These are phyloP conservation scores for Achlya hypogyna DNA, from an alignment of 352 stramenopile species.

Conservation along the genomic window DNA sequence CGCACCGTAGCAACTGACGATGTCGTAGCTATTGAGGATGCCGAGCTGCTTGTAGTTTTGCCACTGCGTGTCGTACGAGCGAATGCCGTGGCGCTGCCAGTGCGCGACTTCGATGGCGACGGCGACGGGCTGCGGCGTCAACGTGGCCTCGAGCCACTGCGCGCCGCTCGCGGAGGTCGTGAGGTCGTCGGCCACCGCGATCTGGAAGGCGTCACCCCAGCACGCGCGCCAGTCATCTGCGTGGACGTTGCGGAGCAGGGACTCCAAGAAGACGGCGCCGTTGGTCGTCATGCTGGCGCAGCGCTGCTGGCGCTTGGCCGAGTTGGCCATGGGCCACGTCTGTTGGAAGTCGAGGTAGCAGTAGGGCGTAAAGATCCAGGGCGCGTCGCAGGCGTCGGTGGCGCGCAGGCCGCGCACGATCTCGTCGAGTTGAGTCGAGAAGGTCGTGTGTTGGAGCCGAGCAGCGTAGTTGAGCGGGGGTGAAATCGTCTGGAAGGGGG, in stretches of 20 bases:
- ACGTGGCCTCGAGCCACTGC: background rate
- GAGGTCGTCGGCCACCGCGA: background rate
- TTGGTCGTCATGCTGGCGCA: background rate
- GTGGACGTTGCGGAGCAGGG: background rate
- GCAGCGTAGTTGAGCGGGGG: background rate
- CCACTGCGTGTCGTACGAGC: background rate
- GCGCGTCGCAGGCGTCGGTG: background rate
- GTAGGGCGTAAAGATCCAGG: slow-evolving; percentile 17
- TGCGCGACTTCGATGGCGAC: background rate
- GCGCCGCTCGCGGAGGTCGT: background rate
- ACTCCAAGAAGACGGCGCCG: background rate
- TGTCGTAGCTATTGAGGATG: background rate
- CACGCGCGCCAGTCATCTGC: background rate
- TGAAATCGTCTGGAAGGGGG: background rate
- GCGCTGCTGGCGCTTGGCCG: background rate
- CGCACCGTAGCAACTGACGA: background rate
- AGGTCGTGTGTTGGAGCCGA: no score
- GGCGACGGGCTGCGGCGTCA: background rate
- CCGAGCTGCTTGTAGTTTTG: slow-evolving; percentile 15
- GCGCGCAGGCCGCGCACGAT: no score
- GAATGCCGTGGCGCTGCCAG: background rate
- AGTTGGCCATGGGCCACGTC: background rate
- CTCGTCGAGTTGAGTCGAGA: no score
- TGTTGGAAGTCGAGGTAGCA: background rate
- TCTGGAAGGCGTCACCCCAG: background rate